Evolutionary conservation across 495 filamentous ascomycete species (phyloP), one percentile per base, ranked within the genome.

Genomic region (Aspergillus saccharolyticus): DNA sequence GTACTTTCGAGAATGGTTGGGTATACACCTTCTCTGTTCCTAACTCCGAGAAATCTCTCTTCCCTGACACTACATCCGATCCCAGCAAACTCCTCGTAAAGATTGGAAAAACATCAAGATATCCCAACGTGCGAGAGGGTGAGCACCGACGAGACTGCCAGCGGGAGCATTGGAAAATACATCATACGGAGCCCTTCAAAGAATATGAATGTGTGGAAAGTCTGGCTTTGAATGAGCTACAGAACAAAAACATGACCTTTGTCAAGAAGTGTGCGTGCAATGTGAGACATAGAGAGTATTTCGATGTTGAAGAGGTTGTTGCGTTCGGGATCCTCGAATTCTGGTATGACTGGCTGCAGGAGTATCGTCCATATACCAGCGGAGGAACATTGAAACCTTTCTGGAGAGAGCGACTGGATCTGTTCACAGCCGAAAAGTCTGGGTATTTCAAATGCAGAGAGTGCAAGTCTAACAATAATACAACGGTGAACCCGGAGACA

Each of bases 151-250:
- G 30, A 4, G 4, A 9, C 15, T 52, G 50, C 45, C 4, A 28
- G 25, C 25, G 25, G 4, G 9, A 3, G 9, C 3, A 28, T 9
- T 61, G 59, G 19, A 48, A 54, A 21, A 42, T 28, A 14, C 44
- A 55, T 8, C 55, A 55, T 18, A 47, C 55, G 10, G 46, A 17
- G 0, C 46, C 52, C 4, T 30, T 56, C 15, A 20, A 44, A 14
- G 47, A 56, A 39, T 63, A 63, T 24, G 51, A 53, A 21, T 52
- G 56, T 6, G 30, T 63, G 25, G 60, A 63, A 16, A 53, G 53
- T 30, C 16, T 63, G 33, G 56, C 50, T 1, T 53, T 53, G 21
- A 55, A 42, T 33, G 60, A 63, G 28, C 49, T 59, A 6, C 52
- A 47, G 12, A 56, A 59, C 39, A 30, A 30, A n/a, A n/a, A n/a